Base-by-base conservation (phyloP, 345 rosid species). In the Aquilaria sinensis region DNA sequence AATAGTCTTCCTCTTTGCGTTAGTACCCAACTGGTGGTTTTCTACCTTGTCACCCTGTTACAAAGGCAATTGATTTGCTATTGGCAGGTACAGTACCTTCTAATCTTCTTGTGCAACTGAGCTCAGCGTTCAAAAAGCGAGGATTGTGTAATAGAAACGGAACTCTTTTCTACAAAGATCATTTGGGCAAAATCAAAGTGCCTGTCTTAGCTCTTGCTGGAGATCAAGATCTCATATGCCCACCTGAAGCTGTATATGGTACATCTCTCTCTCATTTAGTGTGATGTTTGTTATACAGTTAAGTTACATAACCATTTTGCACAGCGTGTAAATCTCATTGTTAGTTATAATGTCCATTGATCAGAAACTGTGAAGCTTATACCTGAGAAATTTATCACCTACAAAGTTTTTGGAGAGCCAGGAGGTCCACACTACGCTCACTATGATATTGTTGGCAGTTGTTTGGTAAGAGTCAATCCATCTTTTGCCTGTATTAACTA, bases 161-260 rank as follows among this genome's bases (percentile, higher is more conserved):
- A 30, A 76, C 71, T 54, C 82, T 85, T 81, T 71, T 67, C 52
- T 89, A 87, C 85, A 89, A 92, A 76, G 78, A 85, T 31, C 88
- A 84, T 65, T 72, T 87, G 33, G 30, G 75, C 62, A 87, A 78
- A 82, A 76, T 79, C 85, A 84, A 67, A 51, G 87, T 92, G 51
- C 98, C 96, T 0, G 54, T 89, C 61, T 75, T 89, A 63, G 96
- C 96, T 11, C 58, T 86, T 58, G 96, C 96, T n/a, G 96, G 83
- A 41, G 93, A 92, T 77, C 83, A 77, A 74, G 98, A 85, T 72
- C 80, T 75, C 43, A 77, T 84, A 59, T 87, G 98, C 59, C 98
- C 96, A 11, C 88, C 90, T 0, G 89, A 84, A 47, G 98, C 97
- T 8, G 98, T 84, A 61, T 82, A 87, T 45, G 97, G 98, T 85